Conservation (phyloP, 108 stramenopile genomes). For the Skeletonema grethae region DNA sequence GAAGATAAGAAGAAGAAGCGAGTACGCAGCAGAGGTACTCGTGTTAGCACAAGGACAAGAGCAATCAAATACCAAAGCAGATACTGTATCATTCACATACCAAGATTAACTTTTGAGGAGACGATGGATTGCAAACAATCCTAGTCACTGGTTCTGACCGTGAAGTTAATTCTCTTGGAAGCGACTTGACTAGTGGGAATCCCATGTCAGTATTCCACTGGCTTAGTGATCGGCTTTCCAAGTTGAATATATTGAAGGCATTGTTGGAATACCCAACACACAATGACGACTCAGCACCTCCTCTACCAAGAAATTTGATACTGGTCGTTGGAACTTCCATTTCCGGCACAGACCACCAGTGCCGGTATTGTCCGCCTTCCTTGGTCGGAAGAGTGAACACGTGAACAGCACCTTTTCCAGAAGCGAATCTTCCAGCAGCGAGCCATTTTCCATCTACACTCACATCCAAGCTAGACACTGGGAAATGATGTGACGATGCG, state of each 20-base stretch:
- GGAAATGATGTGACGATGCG: constrained; percentile 35
- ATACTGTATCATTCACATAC: constrained; percentile 53
- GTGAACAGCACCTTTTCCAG: constrained; percentile 53
- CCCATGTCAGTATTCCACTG: constrained; percentile 78
- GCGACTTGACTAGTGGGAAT: constrained; percentile 53
- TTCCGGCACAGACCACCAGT: constrained; percentile 78
- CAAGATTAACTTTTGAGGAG: constrained; percentile 65
- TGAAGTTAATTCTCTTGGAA: constrained; percentile 62
- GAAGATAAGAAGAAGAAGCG: constrained; percentile 6
- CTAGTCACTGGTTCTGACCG: constrained; percentile 63
- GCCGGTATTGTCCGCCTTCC: constrained; percentile 38
- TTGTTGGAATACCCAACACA: constrained; percentile 74
- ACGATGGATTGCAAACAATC: constrained; percentile 51
- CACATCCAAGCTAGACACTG: constrained; percentile 34
- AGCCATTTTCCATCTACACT: constrained; percentile 65
- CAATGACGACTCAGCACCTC: constrained; percentile 37
- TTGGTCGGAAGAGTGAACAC: constrained; percentile 39
- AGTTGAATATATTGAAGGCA: constrained; percentile 69
- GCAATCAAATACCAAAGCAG: constrained; percentile 14
- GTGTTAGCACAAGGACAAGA: neutral
- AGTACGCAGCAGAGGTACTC: constrained; percentile 8
- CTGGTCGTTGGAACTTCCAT: constrained; percentile 63
- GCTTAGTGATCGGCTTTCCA: constrained; percentile 46
- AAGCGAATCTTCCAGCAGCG: constrained; percentile 51
- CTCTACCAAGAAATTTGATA: constrained; percentile 56